These are phyloP conservation scores for Coemansia sp. DNA, from an alignment of 192 early-diverging fungal genomes.

Conservation along the genomic window DNA sequence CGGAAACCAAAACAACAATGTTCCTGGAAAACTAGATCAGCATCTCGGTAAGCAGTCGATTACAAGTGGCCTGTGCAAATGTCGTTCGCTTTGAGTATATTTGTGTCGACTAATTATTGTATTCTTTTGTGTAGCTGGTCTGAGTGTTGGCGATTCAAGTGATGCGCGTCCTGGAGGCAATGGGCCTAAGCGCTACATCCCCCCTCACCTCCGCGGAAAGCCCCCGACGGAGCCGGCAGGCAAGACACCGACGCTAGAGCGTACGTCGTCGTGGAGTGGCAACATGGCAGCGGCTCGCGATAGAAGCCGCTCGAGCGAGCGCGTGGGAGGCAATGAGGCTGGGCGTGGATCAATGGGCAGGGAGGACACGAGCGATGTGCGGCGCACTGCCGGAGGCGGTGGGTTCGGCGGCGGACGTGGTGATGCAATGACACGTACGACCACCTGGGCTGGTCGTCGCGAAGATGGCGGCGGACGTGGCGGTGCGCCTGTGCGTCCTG, in stretches of 20 bases:
- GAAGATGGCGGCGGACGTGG: conserved; percentile 33
- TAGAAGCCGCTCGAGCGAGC: conserved; percentile 47
- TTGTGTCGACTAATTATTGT: not conserved
- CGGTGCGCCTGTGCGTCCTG: conserved; percentile 40
- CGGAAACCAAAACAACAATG: conserved; percentile 59
- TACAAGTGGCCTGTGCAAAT: not conserved
- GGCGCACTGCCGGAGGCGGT: conserved; percentile 48
- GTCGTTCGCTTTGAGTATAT: not conserved
- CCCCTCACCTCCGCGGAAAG: conserved; percentile 66
- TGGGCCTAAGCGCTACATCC: conserved; percentile 61
- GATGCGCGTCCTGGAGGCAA: conserved; percentile 27
- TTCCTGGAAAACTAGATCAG: conserved; percentile 69
- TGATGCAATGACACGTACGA: conserved; percentile 50
- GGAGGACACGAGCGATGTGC: conserved; percentile 43
- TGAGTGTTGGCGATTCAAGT: conserved; percentile 65
- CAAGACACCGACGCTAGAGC: conserved; percentile 52
- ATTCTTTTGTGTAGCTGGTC: conserved; percentile 58
- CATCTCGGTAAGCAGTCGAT: conserved; percentile 61
- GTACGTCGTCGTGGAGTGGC: conserved; percentile 57
- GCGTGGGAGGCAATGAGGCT: conserved; percentile 16
- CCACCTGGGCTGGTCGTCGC: conserved; percentile 57
- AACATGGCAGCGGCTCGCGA: conserved; percentile 42
- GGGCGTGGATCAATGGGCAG: conserved; percentile 36
- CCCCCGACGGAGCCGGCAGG: conserved; percentile 49
- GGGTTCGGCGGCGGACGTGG: conserved; percentile 32